phyloP scores from a whole-genome alignment of 1,284 basidiomycete species.

The Moesziomyces antarcticus region DNA sequence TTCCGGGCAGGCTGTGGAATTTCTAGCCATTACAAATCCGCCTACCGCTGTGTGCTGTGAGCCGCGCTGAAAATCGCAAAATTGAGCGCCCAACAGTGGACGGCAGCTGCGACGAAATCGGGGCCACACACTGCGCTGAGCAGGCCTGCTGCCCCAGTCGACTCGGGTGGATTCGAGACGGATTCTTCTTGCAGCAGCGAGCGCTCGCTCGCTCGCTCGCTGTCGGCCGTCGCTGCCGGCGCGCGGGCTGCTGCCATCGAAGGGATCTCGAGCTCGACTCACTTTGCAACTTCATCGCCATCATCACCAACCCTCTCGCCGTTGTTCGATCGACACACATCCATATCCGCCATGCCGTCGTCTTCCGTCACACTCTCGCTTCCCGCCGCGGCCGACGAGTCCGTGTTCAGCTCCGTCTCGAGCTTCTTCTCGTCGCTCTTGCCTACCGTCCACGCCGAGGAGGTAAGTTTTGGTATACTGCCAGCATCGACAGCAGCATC shows the following conservation, averaged over 20 bases:
- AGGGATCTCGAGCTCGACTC: not conserved
- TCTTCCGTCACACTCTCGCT: slow-evolving; percentile 44
- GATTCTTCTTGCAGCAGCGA: too few relatives aligned
- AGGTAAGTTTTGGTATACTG: slow-evolving; percentile 37
- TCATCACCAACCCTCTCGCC: slow-evolving; percentile 1
- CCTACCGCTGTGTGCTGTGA: not conserved
- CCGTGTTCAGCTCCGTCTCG: slow-evolving; percentile 48
- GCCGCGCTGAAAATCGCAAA: slow-evolving; percentile 1
- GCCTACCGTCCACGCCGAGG: slow-evolving; percentile 55
- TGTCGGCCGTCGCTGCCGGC: too few relatives aligned
- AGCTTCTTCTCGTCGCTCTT: slow-evolving; percentile 56
- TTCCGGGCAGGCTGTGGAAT: slow-evolving; percentile 12
- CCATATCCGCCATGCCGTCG: slow-evolving; percentile 42
- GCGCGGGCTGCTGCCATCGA: too few relatives aligned
- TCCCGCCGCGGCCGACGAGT: slow-evolving; percentile 40
- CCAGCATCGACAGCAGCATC: slow-evolving; percentile 1
- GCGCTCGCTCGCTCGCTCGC: too few relatives aligned
- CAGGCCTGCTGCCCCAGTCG: too few relatives aligned
- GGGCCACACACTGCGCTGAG: too few relatives aligned
- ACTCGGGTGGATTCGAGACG: too few relatives aligned
- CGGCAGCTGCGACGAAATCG: too few relatives aligned
- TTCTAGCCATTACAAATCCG: slow-evolving; percentile 29
- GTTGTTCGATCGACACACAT: slow-evolving; percentile 13
- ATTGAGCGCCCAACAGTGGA: not conserved
- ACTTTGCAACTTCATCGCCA: slow-evolving; percentile 6